phyloP scores from a whole-genome alignment of 352 stramenopile genomes.

The Globisporangium camurandrum region DNA sequence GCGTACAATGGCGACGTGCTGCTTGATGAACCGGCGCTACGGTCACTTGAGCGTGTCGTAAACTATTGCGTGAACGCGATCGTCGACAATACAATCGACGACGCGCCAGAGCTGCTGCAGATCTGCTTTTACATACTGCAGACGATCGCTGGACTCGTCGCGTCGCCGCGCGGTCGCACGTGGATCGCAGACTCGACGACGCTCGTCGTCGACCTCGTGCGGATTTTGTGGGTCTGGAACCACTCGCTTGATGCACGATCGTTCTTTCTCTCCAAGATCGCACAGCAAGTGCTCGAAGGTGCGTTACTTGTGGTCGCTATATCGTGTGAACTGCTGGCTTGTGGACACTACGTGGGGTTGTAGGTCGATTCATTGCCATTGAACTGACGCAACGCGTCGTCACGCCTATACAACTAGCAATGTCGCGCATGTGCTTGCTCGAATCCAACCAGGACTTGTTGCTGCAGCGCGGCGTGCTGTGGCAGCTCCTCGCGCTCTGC shows the following conservation, averaged over 20 bases:
- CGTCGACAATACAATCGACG: conserved; percentile 21
- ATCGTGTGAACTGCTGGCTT: too few relatives aligned
- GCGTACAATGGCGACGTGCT: conserved; percentile 44
- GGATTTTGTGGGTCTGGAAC: conserved; percentile 73
- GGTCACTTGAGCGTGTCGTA: conserved; percentile 53
- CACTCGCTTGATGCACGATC: conserved; percentile 27
- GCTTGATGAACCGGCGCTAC: conserved; percentile 35
- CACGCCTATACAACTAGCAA: too few relatives aligned
- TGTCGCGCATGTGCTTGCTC: conserved; percentile 52
- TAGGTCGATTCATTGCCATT: too few relatives aligned
- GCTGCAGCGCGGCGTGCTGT: conserved; percentile 43
- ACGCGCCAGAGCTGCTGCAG: conserved; percentile 28
- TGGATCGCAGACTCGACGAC: conserved; percentile 60
- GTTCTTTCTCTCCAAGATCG: conserved; percentile 55
- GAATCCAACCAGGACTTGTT: conserved; percentile 54
- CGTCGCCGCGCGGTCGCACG: conserved; percentile 37
- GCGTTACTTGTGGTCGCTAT: conserved; percentile 6
- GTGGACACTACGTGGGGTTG: too few relatives aligned
- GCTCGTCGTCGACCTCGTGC: conserved; percentile 62
- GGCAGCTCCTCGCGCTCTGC: conserved; percentile 63
- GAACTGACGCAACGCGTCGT: too few relatives aligned
- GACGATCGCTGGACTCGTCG: conserved; percentile 60
- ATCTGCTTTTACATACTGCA: conserved; percentile 61
- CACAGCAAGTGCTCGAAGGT: conserved; percentile 75
- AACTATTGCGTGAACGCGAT: conserved; percentile 64